These are phyloP conservation scores for Friedmanniomyces endolithicus DNA, from an alignment of 495 filamentous ascomycete genomes.

Conservation along the genomic window DNA sequence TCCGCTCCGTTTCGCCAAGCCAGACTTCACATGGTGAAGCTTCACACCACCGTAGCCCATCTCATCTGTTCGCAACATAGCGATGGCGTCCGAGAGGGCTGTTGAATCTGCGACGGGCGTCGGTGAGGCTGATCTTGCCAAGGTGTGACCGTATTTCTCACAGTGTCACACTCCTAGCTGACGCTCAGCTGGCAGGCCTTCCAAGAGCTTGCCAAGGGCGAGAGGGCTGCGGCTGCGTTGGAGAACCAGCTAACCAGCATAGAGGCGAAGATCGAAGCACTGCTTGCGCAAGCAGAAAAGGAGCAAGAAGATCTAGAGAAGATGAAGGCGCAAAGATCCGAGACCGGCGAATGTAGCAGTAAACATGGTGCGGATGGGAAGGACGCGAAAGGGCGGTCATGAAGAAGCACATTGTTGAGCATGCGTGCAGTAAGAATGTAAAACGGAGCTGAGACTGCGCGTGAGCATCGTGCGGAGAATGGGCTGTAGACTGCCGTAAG, in stretches of 20 bases:
- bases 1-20: slow-evolving; percentile 1
- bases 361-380: neutral
- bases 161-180: neutral
- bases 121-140: slow-evolving; percentile 16
- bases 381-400: neutral
- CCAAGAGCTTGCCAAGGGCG: slow-evolving; percentile 38
- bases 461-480: no score
- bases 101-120: slow-evolving; percentile 6
- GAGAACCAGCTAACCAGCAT: slow-evolving; percentile 42
- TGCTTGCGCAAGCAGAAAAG: slow-evolving; percentile 40
- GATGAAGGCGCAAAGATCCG: neutral
- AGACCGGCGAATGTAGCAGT: neutral
- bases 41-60: neutral
- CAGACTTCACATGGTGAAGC: neutral
- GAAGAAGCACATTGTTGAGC: neutral
- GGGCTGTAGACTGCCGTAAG: no score
- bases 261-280: slow-evolving; percentile 45
- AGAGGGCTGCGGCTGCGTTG: slow-evolving; percentile 43
- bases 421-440: no score
- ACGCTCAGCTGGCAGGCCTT: slow-evolving; percentile 24
- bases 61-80: neutral
- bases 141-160: neutral
- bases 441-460: no score
- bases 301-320: slow-evolving; percentile 16
- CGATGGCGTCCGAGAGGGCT: slow-evolving; percentile 7